Base-by-base conservation (phyloP, 768 basidiomycete genomes). In the Rhodotorula taiwanensis region DNA sequence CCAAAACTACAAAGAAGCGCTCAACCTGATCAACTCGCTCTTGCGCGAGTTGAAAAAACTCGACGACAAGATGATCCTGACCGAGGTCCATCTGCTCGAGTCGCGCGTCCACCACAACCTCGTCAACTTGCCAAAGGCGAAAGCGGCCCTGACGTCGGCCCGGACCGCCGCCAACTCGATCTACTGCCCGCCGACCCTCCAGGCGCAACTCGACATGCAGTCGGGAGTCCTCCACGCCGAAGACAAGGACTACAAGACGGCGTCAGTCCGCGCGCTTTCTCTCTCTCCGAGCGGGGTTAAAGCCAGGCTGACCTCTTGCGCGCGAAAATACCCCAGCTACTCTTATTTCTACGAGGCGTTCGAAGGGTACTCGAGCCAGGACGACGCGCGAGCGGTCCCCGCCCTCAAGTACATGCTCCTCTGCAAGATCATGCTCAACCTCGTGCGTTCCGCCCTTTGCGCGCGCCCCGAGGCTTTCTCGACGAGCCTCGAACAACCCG, bases 261-360 rank as follows among this genome's bases (percentile, higher is more conserved):
- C 85, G 27, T 77, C 28, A 39, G 74, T 67, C 0, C 16, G 18
- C 28, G 36, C 21, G 16, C 10, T 43, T 21, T 4, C 34, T n/a
- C 9, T 13, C 39, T 25, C 31, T 47, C 31, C 6, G 6, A 5
- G 42, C 42, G n/a, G n/a, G n/a, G n/a, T n/a, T n/a, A n/a, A n/a
- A n/a, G n/a, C n/a, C n/a, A n/a, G n/a, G 15, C 47, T 25, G 15
- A 9, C 47, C n/a, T n/a, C 45, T 27, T 20, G 18, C 49, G 16
- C 28, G 31, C 55, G 0, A 28, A 13, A 0, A 27, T 43, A 10
- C 23, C 18, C 51, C 59, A 72, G 71, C 30, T 95, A 95, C 76
- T 91, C 89, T 0, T 99, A 98, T 78, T 98, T 97, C 78, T 91
- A 89, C 71, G 94, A 98, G 77, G 86, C 91, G 5, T 97, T 98